Evolutionary conservation across 768 basidiomycete genomes (phyloP).

Genomic region (Xerocomellus dryophilus): DNA sequence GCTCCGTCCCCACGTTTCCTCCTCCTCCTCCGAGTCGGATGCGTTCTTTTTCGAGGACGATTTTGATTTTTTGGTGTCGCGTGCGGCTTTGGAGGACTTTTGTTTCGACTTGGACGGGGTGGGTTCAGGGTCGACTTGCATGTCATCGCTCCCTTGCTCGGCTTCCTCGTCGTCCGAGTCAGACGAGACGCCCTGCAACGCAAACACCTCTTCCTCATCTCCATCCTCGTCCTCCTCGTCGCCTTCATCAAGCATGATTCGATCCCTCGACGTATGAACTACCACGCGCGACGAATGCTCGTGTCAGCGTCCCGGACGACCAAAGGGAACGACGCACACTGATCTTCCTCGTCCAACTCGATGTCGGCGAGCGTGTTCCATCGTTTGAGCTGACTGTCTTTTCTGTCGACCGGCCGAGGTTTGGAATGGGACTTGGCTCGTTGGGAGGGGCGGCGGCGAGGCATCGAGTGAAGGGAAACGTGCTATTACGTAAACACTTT

Average conservation of each 20-base stretch:
- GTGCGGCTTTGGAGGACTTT: constrained; percentile 8
- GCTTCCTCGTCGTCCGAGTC: constrained; percentile 26
- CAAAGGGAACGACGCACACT: constrained; percentile 50
- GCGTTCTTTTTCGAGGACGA: constrained; percentile 1
- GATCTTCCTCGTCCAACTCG: constrained; percentile 74
- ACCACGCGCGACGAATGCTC: not conserved
- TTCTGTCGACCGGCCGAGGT: constrained; percentile 48
- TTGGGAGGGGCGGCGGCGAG: constrained; percentile 40
- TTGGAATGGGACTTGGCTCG: constrained; percentile 35
- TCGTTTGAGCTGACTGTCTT: constrained; percentile 52
- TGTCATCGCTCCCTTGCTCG: constrained; percentile 19
- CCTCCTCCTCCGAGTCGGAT: constrained; percentile 37
- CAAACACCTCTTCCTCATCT: constrained; percentile 79
- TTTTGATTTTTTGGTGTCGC: constrained; percentile 17
- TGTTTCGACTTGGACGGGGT: constrained; percentile 13
- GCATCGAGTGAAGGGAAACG: constrained; percentile 35
- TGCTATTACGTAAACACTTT: constrained; percentile 19
- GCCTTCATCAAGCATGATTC: constrained; percentile 71
- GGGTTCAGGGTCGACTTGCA: constrained; percentile 18
- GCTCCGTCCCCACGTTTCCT: constrained; percentile 76
- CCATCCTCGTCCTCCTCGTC: constrained; percentile 46
- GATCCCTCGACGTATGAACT: constrained; percentile 77
- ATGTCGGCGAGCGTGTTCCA: constrained; percentile 71
- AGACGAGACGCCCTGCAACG: constrained; percentile 54
- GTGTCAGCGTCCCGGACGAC: not conserved